Evolutionary conservation across 768 basidiomycete species (phyloP).

Genomic region (Clitopilus passeckerianus): DNA sequence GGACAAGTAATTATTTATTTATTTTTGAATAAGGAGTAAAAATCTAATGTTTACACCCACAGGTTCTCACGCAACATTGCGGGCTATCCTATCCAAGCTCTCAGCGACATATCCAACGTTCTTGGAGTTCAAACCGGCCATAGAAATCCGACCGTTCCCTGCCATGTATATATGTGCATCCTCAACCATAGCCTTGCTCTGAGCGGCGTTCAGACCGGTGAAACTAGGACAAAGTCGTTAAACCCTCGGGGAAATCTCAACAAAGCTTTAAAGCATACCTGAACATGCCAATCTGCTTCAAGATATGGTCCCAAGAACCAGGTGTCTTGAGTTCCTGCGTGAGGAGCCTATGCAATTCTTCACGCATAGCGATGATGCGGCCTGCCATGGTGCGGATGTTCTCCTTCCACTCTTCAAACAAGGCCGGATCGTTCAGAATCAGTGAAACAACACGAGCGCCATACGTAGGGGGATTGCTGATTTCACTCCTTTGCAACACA

Average conservation of each 20-base stretch:
- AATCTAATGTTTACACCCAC: background rate
- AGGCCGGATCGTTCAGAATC: constrained; percentile 68
- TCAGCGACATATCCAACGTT: constrained; percentile 78
- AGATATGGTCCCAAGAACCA: constrained; percentile 94
- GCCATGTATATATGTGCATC: constrained; percentile 85
- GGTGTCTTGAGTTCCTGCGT: constrained; percentile 81
- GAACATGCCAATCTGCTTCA: constrained; percentile 97
- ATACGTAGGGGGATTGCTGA: constrained; percentile 90
- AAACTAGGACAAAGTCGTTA: constrained; percentile 42
- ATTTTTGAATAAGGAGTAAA: background rate
- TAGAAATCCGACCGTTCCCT: constrained; percentile 84
- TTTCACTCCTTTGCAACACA: constrained; percentile 89
- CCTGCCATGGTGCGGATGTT: constrained; percentile 93
- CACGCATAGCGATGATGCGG: constrained; percentile 89
- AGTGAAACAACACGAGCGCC: constrained; percentile 84
- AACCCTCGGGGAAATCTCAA: background rate
- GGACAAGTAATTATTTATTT: constrained; percentile 2
- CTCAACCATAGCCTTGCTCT: constrained; percentile 65
- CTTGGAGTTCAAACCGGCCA: constrained; percentile 83
- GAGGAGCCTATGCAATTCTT: constrained; percentile 68
- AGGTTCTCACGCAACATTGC: constrained; percentile 23
- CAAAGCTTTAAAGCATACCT: constrained; percentile 39
- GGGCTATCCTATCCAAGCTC: constrained; percentile 63
- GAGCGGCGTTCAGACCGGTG: constrained; percentile 69
- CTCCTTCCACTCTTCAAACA: constrained; percentile 86